Evolutionary conservation across 139 green algal genomes (phyloP).

Genomic region (Coccomyxa sp.): DNA sequence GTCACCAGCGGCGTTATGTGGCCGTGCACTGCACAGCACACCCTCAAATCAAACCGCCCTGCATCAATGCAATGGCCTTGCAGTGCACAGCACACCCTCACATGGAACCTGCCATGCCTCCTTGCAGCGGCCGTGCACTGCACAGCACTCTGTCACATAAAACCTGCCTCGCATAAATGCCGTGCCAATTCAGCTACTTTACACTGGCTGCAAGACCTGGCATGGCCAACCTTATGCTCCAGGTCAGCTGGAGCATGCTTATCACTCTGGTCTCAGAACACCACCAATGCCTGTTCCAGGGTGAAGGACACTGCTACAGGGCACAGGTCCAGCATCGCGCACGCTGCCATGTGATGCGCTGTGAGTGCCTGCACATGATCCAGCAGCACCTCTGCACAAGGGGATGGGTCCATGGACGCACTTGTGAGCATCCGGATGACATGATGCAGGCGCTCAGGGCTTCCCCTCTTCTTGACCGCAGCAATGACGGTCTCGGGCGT

Average conservation of each 20-base stretch:
- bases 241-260: too few relatives aligned
- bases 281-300: too few relatives aligned
- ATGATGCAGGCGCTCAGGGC: constrained; percentile 17
- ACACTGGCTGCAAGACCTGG: too few relatives aligned
- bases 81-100: background rate
- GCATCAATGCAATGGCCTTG: background rate
- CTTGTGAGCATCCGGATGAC: constrained; percentile 17
- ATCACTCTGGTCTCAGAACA: too few relatives aligned
- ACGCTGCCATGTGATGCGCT: too few relatives aligned
- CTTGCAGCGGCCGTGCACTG: background rate
- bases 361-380: background rate
- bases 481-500: background rate
- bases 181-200: too few relatives aligned
- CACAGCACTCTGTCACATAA: too few relatives aligned
- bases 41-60: background rate
- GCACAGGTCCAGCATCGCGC: too few relatives aligned
- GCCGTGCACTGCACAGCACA: background rate
- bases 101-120: background rate
- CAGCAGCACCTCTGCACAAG: background rate
- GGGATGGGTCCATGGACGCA: background rate
- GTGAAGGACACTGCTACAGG: too few relatives aligned
- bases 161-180: too few relatives aligned
- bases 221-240: too few relatives aligned
- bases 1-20: constrained; percentile 8
- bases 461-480: constrained; percentile 2